Base-by-base conservation (phyloP, 2,329 filamentous ascomycete species). In the Tolypocladium tundrense region DNA sequence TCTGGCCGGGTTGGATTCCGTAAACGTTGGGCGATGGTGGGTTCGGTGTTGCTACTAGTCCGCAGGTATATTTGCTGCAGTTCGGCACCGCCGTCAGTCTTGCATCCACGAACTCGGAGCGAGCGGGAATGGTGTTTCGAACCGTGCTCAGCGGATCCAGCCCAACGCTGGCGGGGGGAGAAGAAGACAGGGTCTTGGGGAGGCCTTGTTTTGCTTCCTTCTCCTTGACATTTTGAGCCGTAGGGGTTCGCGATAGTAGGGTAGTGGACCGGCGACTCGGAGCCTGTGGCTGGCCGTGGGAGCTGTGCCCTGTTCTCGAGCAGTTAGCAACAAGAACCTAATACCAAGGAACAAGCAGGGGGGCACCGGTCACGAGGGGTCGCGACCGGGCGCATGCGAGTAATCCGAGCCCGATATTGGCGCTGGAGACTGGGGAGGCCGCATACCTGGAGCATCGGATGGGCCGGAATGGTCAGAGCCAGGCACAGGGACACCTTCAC, bases 231-330 rank as follows among this genome's bases (percentile, higher is more conserved):
- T 66, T 67, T 60, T 71, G 70, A 53, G 84, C 85, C 65, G 85
- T 87, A 66, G 84, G 87, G 57, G 86, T 88, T 64, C 87, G 82
- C 66, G 70, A 65, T 31, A 68, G 55, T 57, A 68, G 66, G 57
- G 65, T 52, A n/a, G 61, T 64, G 37, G 64, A 59, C 9, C 60
- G 58, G 39, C 59, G 60, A 52, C 53, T 58, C 54, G 62, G 59
- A 37, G 61, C 57, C 33, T 59, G 58, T 16, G 59, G 43, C 19
- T 59, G 61, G 35, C 42, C 54, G 41, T 56, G 45, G 31, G 43
- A 53, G 50, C n/a, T 53, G 39, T 43, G 51, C 21, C 11, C 56
- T 60, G 24, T 7, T 11, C 5, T 11, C 27, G 33, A 24, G 39
- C 33, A 14, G 21, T 55, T 9, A 50, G 51, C 41, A 58, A 51